Evolutionary conservation across 2,329 filamentous ascomycete genomes (phyloP).

Genomic region (Hymenoscyphus fructigenus): DNA sequence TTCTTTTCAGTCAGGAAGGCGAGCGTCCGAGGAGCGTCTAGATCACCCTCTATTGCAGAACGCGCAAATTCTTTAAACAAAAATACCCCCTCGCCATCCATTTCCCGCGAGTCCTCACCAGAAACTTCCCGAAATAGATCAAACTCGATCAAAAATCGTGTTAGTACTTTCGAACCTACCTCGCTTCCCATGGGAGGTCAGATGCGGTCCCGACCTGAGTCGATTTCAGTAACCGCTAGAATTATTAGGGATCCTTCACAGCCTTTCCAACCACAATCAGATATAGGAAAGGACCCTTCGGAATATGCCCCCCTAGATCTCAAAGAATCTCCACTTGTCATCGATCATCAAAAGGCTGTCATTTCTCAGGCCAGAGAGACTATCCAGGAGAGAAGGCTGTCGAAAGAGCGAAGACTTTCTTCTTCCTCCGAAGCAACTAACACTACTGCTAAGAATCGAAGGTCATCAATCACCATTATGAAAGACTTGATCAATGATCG

Average conservation of each 20-base stretch:
- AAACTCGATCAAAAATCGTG: slow-evolving; percentile 31
- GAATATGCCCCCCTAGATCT: slow-evolving; percentile 52
- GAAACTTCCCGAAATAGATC: slow-evolving; percentile 41
- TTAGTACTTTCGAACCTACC: slow-evolving; percentile 28
- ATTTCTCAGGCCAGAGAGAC: slow-evolving; percentile 41
- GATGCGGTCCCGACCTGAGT: slow-evolving; percentile 60
- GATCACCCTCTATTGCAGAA: slow-evolving; percentile 40
- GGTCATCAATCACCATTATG: slow-evolving; percentile 60
- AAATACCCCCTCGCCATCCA: slow-evolving; percentile 37
- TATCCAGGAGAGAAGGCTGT: slow-evolving; percentile 49
- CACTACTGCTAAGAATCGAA: slow-evolving; percentile 40
- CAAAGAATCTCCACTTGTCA: slow-evolving; percentile 58
- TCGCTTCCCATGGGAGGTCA: slow-evolving; percentile 25
- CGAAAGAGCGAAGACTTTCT: slow-evolving; percentile 36
- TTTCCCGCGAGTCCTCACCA: slow-evolving; percentile 48
- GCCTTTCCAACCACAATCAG: slow-evolving; percentile 42
- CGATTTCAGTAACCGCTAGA: slow-evolving; percentile 83
- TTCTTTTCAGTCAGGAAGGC: slow-evolving; percentile 59
- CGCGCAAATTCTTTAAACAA: slow-evolving; percentile 39
- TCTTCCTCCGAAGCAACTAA: slow-evolving; percentile 27
- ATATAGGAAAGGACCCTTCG: slow-evolving; percentile 40
- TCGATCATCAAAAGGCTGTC: slow-evolving; percentile 52
- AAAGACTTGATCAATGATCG: slow-evolving; percentile 56
- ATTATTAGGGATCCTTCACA: slow-evolving; percentile 68
- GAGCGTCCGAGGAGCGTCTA: slow-evolving; percentile 35